These are phyloP conservation scores for Fraxinus albicans DNA, from an alignment of 305 asterid species.

Conservation along the genomic window DNA sequence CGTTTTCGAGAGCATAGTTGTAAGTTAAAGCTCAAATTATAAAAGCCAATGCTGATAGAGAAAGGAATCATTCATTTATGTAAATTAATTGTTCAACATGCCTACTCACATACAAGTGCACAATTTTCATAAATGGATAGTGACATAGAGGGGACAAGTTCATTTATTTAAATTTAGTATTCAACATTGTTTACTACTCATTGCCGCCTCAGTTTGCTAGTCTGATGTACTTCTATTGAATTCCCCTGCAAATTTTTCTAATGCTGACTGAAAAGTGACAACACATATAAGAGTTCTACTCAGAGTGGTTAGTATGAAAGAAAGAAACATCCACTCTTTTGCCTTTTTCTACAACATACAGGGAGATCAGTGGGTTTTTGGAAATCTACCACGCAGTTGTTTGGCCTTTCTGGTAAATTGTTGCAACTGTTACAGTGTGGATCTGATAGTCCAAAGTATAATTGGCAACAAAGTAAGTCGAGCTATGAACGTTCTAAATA, in stretches of 20 bases:
- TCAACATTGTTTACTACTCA: neutral
- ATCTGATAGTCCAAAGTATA: neutral
- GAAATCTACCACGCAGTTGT: neutral
- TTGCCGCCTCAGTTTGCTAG: neutral
- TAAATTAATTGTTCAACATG: neutral
- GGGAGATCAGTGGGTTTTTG: neutral
- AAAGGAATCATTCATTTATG: neutral
- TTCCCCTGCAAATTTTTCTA: neutral
- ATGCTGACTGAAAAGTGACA: neutral
- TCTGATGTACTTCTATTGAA: neutral
- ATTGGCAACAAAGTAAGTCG: neutral
- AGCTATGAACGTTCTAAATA: neutral
- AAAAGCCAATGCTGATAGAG: neutral
- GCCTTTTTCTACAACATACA: neutral
- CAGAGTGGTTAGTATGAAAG: neutral
- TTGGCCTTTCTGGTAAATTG: neutral
- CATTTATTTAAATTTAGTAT: neutral
- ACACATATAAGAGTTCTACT: neutral
- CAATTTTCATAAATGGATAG: neutral
- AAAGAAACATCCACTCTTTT: neutral
- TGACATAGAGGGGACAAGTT: neutral
- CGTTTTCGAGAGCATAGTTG: neutral
- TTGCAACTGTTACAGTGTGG: neutral
- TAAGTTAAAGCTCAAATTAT: neutral
- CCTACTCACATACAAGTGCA: neutral